Percentiles rank a stretch among this genome's conserved stretches.
Conservation (phyloP, 352 stramenopile genomes). For the Globisporangium cylindrosporum region DNA sequence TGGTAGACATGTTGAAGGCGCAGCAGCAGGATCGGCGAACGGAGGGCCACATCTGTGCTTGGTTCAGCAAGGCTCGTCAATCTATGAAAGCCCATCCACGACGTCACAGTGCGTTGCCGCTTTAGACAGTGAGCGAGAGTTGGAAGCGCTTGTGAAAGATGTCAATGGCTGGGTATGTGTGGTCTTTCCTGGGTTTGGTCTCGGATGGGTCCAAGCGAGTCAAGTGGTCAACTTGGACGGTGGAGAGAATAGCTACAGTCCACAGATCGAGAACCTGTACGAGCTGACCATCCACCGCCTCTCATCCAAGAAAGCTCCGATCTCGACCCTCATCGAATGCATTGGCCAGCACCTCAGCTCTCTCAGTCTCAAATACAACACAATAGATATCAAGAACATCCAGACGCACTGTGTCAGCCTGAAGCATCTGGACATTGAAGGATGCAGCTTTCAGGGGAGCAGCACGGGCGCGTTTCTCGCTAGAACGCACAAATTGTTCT, state of each 20-base stretch:
- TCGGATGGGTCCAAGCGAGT: slow-evolving; percentile 2
- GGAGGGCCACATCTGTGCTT: not conserved
- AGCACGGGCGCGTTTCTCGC: not conserved
- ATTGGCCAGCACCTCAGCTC: slow-evolving; percentile 1
- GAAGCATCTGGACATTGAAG: slow-evolving; percentile 10
- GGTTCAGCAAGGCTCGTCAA: not conserved
- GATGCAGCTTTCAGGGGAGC: slow-evolving; percentile 6
- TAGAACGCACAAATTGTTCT: not conserved
- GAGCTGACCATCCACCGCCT: slow-evolving; percentile 10
- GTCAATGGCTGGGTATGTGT: slow-evolving; percentile 3
- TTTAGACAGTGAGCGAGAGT: not conserved
- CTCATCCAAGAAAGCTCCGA: slow-evolving; percentile 11
- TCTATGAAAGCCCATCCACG: not conserved
- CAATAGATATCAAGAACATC: not conserved
- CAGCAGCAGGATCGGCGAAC: not conserved
- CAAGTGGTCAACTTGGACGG: not conserved
- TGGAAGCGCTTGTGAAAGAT: slow-evolving; percentile 5
- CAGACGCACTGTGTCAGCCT: slow-evolving; percentile 4
- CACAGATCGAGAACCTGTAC: not conserved
- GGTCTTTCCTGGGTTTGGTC: not conserved
- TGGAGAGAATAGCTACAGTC: not conserved
- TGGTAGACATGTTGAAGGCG: not conserved
- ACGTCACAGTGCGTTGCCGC: not conserved
- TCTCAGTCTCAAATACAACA: slow-evolving; percentile 13
- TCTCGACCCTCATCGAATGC: slow-evolving; percentile 6